phyloP scores from a whole-genome alignment of 2,329 filamentous ascomycete species.

The Aureobasidium sp. region DNA sequence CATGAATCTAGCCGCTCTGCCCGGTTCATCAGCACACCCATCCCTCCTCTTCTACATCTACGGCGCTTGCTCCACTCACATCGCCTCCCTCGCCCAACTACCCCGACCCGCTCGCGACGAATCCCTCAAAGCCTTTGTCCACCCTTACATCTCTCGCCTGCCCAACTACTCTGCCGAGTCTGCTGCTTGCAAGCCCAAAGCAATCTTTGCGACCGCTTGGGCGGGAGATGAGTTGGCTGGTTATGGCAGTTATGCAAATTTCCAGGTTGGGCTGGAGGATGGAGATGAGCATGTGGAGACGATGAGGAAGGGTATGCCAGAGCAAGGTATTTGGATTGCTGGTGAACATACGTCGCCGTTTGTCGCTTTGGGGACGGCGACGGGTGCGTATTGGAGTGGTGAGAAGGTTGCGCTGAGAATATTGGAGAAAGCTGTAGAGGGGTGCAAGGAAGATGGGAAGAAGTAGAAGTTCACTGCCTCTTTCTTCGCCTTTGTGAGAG shows the following conservation, averaged over 20 bases:
- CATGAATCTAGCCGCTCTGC: slow-evolving; percentile 67
- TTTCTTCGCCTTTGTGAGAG: not conserved
- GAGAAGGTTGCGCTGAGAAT: slow-evolving; percentile 67
- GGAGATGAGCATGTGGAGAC: slow-evolving; percentile 66
- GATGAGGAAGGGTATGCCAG: slow-evolving; percentile 50
- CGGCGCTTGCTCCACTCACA: slow-evolving; percentile 53
- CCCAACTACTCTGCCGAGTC: slow-evolving; percentile 55
- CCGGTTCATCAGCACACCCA: slow-evolving; percentile 55
- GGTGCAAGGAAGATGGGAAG: not conserved
- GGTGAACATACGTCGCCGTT: slow-evolving; percentile 90
- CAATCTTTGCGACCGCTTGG: slow-evolving; percentile 68
- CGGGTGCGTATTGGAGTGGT: slow-evolving; percentile 88
- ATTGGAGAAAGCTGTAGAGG: not conserved
- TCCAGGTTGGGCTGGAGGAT: slow-evolving; percentile 64
- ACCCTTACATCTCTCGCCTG: slow-evolving; percentile 69
- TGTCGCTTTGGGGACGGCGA: slow-evolving; percentile 78
- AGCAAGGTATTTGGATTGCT: slow-evolving; percentile 71
- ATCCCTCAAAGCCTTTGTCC: slow-evolving; percentile 60
- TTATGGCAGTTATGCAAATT: slow-evolving; percentile 77
- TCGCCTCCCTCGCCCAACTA: slow-evolving; percentile 36
- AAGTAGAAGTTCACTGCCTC: not conserved
- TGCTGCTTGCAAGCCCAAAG: slow-evolving; percentile 54
- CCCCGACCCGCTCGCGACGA: slow-evolving; percentile 44
- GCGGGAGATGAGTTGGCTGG: slow-evolving; percentile 71
- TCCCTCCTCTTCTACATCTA: slow-evolving; percentile 80